Evolutionary conservation across 768 basidiomycete genomes (phyloP), one percentile per base, ranked within the genome.

Genomic region (Pleurotus pulmonarius): DNA sequence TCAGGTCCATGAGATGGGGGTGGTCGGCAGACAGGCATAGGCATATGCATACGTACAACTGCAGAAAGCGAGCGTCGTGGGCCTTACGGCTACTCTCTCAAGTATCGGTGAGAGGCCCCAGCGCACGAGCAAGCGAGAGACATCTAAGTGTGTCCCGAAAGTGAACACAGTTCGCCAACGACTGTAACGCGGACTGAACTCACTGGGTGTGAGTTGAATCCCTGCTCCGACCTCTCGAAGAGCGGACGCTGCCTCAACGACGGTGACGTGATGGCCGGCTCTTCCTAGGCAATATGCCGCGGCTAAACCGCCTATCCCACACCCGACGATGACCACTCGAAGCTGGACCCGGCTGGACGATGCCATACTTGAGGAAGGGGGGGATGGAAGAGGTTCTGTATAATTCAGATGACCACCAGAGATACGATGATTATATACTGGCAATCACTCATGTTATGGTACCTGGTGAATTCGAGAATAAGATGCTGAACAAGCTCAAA

Each of bases 201-300:
- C 51, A 62, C 62, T 68, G 13, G 69, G 67, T 2, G 63, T 55
- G 13, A 79, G 63, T 61, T 81, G 80, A 38, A 82, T 81, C 8
- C 80, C 80, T 4, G 80, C 80, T 2, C 81, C 80, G 6, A 78
- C 71, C 52, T 80, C 78, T 1, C 71, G 69, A 8, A 78, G 66
- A 3, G 60, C 48, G 0, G 59, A 45, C 2, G 79, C 74, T 13
- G 61, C 61, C 59, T 82, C 80, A 44, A 82, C 66, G 44, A 81
- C 67, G 26, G 77, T 78, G 46, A 82, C 73, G 3, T 61, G 70
- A 63, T 82, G 79, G 1, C 80, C 80, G 0, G 74, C 72, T 11
- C 70, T 67, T 4, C 76, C 75, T 11, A 81, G 70, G 37, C 68
- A 67, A 62, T 71, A 74, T 7, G 77, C 80, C 2, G 76, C 71